These are phyloP conservation scores for Euphrasia arctica DNA, from an alignment of 305 asterid species.

Conservation along the genomic window DNA sequence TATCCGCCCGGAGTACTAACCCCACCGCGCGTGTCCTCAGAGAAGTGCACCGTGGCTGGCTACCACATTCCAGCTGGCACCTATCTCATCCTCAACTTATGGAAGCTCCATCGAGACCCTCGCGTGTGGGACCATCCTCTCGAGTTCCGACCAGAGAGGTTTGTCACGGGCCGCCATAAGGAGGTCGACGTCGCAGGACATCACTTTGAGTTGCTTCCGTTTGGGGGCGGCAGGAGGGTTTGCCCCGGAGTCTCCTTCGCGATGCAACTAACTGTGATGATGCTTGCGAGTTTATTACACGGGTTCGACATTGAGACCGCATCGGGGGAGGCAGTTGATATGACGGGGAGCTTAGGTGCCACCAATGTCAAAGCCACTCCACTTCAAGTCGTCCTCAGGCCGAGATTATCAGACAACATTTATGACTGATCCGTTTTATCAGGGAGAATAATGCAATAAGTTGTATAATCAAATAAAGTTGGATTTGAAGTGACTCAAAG, in stretches of 20 bases:
- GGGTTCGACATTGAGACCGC: slow-evolving; percentile 34
- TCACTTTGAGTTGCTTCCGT: slow-evolving; percentile 40
- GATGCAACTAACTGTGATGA: slow-evolving; percentile 26
- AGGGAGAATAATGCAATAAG: too few species aligned
- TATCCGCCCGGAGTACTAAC: slow-evolving; percentile 27
- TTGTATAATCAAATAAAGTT: too few species aligned
- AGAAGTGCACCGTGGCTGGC: slow-evolving; percentile 38
- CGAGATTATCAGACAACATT: slow-evolving; percentile 22
- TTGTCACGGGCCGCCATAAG: slow-evolving; percentile 24
- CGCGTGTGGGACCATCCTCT: slow-evolving; percentile 34
- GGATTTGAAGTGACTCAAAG: too few species aligned
- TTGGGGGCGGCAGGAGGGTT: slow-evolving; percentile 44
- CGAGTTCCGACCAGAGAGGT: slow-evolving; percentile 44
- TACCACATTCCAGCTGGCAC: slow-evolving; percentile 38
- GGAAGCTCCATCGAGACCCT: slow-evolving; percentile 45
- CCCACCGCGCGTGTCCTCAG: slow-evolving; percentile 22
- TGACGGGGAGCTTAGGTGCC: slow-evolving; percentile 30
- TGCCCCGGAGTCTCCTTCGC: slow-evolving; percentile 38
- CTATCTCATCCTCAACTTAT: slow-evolving; percentile 27
- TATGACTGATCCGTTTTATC: slow-evolving; percentile 19
- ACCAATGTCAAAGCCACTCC: slow-evolving; percentile 30
- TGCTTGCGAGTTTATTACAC: slow-evolving; percentile 40
- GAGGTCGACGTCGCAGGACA: slow-evolving; percentile 34
- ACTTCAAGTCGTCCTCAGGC: slow-evolving; percentile 28
- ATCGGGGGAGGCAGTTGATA: slow-evolving; percentile 28